Conservation (phyloP, 352 stramenopile genomes). For the Phytophthora sp. region DNA sequence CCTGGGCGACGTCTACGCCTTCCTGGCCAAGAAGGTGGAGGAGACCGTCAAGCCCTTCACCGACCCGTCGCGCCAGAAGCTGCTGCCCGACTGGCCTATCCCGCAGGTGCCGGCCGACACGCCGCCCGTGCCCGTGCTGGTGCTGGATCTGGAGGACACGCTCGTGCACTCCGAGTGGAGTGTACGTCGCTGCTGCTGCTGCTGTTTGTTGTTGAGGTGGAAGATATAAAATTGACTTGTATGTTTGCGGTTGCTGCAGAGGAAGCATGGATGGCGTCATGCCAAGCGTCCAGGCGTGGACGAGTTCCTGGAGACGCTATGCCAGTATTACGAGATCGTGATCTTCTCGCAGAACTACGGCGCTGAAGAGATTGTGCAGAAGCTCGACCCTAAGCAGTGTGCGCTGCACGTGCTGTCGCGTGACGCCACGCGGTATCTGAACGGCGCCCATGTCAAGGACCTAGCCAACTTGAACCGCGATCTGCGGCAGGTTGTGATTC, state of each 20-base stretch:
- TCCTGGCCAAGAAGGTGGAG: constrained; percentile 66
- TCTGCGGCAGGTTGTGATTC: constrained; percentile 79
- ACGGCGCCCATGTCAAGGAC: constrained; percentile 87
- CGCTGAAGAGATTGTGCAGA: constrained; percentile 79
- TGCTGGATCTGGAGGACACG: constrained; percentile 88
- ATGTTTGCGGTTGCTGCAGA: constrained; percentile 33
- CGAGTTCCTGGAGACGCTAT: constrained; percentile 85
- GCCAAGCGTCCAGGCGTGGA: constrained; percentile 87
- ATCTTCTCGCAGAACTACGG: constrained; percentile 89
- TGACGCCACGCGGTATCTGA: constrained; percentile 83
- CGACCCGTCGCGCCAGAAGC: constrained; percentile 79
- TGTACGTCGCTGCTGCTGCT: constrained; percentile 51
- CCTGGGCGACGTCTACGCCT: constrained; percentile 69
- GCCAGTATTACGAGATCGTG: constrained; percentile 90
- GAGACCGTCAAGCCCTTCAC: constrained; percentile 80
- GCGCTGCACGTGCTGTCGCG: constrained; percentile 84
- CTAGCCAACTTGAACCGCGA: constrained; percentile 82
- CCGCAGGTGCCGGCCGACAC: constrained; percentile 78
- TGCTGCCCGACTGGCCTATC: constrained; percentile 89
- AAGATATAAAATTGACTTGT: not conserved
- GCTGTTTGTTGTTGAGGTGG: not conserved
- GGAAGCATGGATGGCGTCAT: constrained; percentile 89
- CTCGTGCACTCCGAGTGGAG: constrained; percentile 90
- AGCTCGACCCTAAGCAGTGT: constrained; percentile 85
- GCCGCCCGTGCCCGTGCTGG: constrained; percentile 79